phyloP scores from a whole-genome alignment of 495 filamentous ascomycete species.

The Podospora appendiculata region DNA sequence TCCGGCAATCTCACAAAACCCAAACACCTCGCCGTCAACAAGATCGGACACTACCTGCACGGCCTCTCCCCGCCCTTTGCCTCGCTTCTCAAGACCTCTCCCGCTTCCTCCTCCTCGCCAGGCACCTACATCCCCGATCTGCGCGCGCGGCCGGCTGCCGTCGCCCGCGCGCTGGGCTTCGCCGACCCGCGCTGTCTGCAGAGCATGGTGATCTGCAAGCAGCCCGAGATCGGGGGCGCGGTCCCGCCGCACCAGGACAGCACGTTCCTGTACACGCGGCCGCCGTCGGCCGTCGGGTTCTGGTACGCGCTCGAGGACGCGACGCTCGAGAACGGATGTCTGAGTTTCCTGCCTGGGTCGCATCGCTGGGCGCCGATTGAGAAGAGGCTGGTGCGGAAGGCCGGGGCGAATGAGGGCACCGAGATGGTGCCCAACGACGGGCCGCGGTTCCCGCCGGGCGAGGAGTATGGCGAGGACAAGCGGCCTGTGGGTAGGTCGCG shows the following conservation, averaged over 20 bases:
- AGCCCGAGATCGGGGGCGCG: constrained; percentile 86
- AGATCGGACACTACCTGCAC: constrained; percentile 92
- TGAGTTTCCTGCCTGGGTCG: constrained; percentile 75
- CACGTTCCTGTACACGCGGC: constrained; percentile 87
- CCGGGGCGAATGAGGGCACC: constrained; percentile 32
- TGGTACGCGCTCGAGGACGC: constrained; percentile 96
- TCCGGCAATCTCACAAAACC: constrained; percentile 58
- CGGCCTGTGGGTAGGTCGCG: constrained; percentile 16
- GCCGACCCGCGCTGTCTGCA: constrained; percentile 65
- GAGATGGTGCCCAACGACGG: constrained; percentile 44
- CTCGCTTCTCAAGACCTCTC: constrained; percentile 42
- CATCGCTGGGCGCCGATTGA: constrained; percentile 59
- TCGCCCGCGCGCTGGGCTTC: constrained; percentile 69
- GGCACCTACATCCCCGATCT: neutral
- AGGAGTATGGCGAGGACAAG: constrained; percentile 29
- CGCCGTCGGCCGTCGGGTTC: constrained; percentile 84
- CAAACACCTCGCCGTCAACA: constrained; percentile 81
- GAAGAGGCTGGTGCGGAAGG: constrained; percentile 66
- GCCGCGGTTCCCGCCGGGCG: constrained; percentile 31
- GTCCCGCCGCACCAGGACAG: constrained; percentile 86
- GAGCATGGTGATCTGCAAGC: constrained; percentile 97
- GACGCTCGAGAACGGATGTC: constrained; percentile 72
- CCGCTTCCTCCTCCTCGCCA: neutral
- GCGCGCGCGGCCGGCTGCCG: constrained; percentile 39
- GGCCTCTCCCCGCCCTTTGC: constrained; percentile 63